Evolutionary conservation across 164 flowering plant species (phyloP), one percentile per base, ranked within the genome.

Genomic region (Euptelea pleiosperma): DNA sequence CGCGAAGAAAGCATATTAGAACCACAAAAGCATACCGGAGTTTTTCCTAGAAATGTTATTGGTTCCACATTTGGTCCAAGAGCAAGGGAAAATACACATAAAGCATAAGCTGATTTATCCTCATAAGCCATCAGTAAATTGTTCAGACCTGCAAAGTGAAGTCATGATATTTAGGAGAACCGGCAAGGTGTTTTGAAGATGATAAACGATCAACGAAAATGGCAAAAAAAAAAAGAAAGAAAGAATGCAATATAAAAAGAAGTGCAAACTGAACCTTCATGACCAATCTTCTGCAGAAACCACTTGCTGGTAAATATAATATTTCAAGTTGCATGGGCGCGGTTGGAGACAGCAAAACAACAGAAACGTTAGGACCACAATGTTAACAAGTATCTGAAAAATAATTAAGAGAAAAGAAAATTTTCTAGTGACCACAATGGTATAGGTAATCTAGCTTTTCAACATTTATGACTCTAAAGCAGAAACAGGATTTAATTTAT

Each of bases 251-350:
- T 15, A 12, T 36, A 56, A 19, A n/a, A n/a, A n/a, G 29, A 50
- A 45, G 11, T 52, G 57, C 28, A 62, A n/a, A n/a, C n/a, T n/a
- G n/a, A n/a, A 87, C 98, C 99, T 90, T 90, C 91, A 78, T 88
- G 96, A 24, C 99, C 96, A 71, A 77, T 74, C 82, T 93, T 90
- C 74, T 90, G 71, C 62, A 93, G 80, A 76, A 93, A 93, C 99
- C 99, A 93, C 73, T 93, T 93, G 77, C 96, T 93, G 85, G 19
- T 58, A 10, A n/a, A 36, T 44, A 49, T 11, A 37, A 43, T 58
- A 52, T 50, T 47, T 39, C 12, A 28, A 70, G 31, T 45, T 53
- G 61, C 39, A 40, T 2, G 22, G 22, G 30, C 25, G 19, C 36
- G 24, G 29, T 45, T 26, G 39, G 49, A 42, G 8, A 34, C 29